Evolutionary conservation across 495 filamentous ascomycete species (phyloP).

Genomic region (Parachaetomium inaequale): DNA sequence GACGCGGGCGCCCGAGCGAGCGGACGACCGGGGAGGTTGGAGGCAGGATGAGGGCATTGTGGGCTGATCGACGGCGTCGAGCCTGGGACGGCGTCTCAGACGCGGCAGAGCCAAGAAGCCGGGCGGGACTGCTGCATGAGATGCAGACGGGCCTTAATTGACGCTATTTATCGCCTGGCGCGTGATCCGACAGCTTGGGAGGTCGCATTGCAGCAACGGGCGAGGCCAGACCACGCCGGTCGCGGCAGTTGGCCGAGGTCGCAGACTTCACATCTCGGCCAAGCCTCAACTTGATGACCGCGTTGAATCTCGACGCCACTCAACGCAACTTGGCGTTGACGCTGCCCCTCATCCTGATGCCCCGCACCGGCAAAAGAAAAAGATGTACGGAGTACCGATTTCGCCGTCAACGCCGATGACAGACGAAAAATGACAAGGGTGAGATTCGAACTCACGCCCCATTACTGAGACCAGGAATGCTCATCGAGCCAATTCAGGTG

Average conservation of each 20-base stretch:
- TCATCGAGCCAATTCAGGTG: slow-evolving; percentile 20
- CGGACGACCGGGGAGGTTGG: slow-evolving; percentile 2
- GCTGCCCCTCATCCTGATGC: slow-evolving; percentile 1
- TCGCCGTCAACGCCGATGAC: no score
- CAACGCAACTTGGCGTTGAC: neutral
- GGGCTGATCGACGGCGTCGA: slow-evolving; percentile 6
- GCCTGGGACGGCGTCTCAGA: neutral
- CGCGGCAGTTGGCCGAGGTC: slow-evolving; percentile 18
- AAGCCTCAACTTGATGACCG: no score
- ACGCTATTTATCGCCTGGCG: slow-evolving; percentile 9
- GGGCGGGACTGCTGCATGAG: slow-evolving; percentile 5
- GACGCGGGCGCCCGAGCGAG: slow-evolving; percentile 12
- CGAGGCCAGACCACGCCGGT: slow-evolving; percentile 4
- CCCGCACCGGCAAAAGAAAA: neutral
- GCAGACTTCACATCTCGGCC: neutral
- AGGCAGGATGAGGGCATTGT: slow-evolving; percentile 15
- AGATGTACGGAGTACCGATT: neutral
- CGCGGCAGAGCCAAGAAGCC: neutral
- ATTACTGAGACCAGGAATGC: slow-evolving; percentile 30
- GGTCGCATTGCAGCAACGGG: slow-evolving; percentile 11
- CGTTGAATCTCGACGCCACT: no score
- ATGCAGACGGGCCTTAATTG: neutral
- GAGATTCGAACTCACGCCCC: slow-evolving; percentile 39
- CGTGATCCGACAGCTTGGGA: slow-evolving; percentile 17
- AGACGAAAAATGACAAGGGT: slow-evolving; percentile 27